Percentiles rank a stretch among this genome's conserved stretches.
These are phyloP conservation scores for Arthrobotrys sinensis DNA, from an alignment of 2,329 filamentous ascomycete species.

Conservation along the genomic window DNA sequence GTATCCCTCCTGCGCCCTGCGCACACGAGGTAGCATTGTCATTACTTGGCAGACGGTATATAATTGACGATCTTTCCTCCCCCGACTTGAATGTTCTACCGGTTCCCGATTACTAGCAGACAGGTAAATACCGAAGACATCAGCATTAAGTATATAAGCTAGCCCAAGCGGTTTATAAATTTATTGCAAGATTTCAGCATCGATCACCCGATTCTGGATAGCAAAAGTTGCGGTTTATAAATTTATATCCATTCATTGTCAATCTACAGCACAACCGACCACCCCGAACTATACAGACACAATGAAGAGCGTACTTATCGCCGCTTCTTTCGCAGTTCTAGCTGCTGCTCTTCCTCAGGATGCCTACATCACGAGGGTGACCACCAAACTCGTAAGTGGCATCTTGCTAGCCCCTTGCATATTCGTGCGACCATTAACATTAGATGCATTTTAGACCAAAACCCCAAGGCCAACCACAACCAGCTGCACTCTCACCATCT, in stretches of 20 bases:
- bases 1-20: conserved; percentile 20
- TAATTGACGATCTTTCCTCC: conserved; percentile 55
- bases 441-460: conserved; percentile 22
- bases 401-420: not conserved
- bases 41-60: conserved; percentile 59
- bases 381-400: conserved; percentile 30
- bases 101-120: conserved; percentile 35
- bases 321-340: conserved; percentile 40
- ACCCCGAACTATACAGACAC: not conserved
- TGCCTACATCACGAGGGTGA: conserved; percentile 27
- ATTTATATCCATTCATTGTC: not conserved
- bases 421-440: not conserved
- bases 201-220: conserved; percentile 1
- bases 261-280: not conserved
- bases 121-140: conserved; percentile 13
- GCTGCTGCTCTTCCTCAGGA: conserved; percentile 43
- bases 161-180: not conserved
- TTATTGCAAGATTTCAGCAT: conserved; percentile 19
- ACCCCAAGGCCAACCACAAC: conserved; percentile 27
- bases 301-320: conserved; percentile 45
- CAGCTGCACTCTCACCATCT: conserved; percentile 37
- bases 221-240: conserved; percentile 4
- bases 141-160: conserved; percentile 45
- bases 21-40: conserved; percentile 47
- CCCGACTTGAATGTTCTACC: conserved; percentile 20